These are phyloP conservation scores for Poteriospumella lacustris DNA, from an alignment of 108 stramenopile species.

Conservation along the genomic window DNA sequence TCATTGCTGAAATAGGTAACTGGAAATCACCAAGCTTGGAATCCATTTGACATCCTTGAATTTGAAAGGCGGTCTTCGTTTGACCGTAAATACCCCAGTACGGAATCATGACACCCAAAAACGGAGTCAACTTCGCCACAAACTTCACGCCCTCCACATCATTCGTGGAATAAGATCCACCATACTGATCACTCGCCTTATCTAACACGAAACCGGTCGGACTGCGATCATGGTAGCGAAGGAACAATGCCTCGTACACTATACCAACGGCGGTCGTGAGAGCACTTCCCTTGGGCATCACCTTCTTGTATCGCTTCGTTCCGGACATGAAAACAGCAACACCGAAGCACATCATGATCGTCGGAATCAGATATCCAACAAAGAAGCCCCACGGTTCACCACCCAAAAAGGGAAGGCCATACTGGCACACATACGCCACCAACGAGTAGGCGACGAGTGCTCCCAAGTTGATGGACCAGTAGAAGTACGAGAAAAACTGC, in stretches of 20 bases:
- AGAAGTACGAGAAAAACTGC: constrained; percentile 46
- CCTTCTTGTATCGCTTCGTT: not conserved
- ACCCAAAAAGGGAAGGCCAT: constrained; percentile 42
- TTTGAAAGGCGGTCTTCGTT: constrained; percentile 46
- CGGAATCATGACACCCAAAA: constrained; percentile 30
- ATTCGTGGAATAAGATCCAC: not conserved
- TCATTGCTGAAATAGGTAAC: constrained; percentile 19
- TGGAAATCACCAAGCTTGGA: not conserved
- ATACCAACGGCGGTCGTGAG: constrained; percentile 21
- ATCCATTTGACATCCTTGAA: constrained; percentile 48
- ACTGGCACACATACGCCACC: constrained; percentile 48
- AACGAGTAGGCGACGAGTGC: constrained; percentile 46
- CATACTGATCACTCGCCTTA: not conserved
- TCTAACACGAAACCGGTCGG: not conserved
- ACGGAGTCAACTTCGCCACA: not conserved
- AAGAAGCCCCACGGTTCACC: constrained; percentile 47
- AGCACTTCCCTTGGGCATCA: not conserved
- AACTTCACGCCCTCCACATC: not conserved
- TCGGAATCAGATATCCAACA: constrained; percentile 45
- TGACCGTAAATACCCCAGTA: constrained; percentile 46
- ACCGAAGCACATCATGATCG: constrained; percentile 36
- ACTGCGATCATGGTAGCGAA: too few relatives aligned
- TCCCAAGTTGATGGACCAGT: constrained; percentile 49
- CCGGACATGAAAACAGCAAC: constrained; percentile 38
- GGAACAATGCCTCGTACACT: constrained; percentile 36